Conservation (phyloP, 2,329 filamentous ascomycete genomes). For the Oidium heveae region DNA sequence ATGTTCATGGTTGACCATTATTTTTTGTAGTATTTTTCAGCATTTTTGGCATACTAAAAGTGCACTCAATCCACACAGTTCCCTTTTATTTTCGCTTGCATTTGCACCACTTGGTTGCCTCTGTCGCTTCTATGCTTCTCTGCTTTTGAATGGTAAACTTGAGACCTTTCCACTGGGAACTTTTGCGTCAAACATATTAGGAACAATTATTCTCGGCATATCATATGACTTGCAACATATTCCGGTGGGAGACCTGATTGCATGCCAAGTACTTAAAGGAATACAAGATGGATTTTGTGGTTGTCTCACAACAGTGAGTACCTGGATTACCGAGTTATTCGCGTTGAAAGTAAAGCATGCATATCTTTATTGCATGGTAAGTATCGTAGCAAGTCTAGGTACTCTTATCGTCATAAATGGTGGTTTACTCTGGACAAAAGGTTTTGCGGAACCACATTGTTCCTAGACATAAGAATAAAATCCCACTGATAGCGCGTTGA, state of each 20-base stretch:
- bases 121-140: slow-evolving; percentile 44
- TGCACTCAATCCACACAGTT: slow-evolving; percentile 44
- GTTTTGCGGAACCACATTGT: slow-evolving; percentile 17
- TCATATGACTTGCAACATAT: slow-evolving; percentile 56
- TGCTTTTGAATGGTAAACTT: slow-evolving; percentile 41
- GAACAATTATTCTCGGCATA: slow-evolving; percentile 50
- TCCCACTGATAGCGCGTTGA: too few species aligned
- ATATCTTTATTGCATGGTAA: slow-evolving; percentile 42
- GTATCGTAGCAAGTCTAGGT: slow-evolving; percentile 30
- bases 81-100: slow-evolving; percentile 49
- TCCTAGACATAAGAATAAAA: not conserved
- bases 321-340: slow-evolving; percentile 36
- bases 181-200: slow-evolving; percentile 56
- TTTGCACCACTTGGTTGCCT: slow-evolving; percentile 67
- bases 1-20: slow-evolving; percentile 54
- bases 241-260: slow-evolving; percentile 25
- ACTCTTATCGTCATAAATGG: slow-evolving; percentile 50
- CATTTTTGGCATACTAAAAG: slow-evolving; percentile 25
- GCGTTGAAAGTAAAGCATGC: slow-evolving; percentile 27
- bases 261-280: slow-evolving; percentile 43
- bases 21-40: slow-evolving; percentile 46
- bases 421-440: slow-evolving; percentile 42
- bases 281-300: slow-evolving; percentile 44
- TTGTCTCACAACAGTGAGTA: slow-evolving; percentile 39
- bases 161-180: slow-evolving; percentile 62